Percentiles rank a stretch among this genome's conserved stretches.
Evolutionary conservation across 2,329 filamentous ascomycete species (phyloP).

Genomic region (Fusarium piperis): DNA sequence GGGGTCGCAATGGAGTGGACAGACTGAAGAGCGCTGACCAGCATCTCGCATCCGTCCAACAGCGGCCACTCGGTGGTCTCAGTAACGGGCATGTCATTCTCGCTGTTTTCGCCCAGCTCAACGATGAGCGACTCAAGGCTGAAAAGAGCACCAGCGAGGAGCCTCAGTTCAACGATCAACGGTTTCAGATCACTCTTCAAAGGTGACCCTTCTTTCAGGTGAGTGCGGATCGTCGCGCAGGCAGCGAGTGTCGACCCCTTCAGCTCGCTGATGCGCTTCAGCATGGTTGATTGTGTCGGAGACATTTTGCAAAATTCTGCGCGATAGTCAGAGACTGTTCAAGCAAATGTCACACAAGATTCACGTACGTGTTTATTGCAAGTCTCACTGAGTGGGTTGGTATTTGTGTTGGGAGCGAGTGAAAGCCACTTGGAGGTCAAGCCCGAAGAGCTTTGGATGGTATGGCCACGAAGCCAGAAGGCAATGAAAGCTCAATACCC

Average conservation of each 20-base stretch:
- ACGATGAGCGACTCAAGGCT: constrained; percentile 37
- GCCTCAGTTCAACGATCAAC: constrained; percentile 32
- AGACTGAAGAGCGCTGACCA: constrained; percentile 25
- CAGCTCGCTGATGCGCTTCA: constrained; percentile 24
- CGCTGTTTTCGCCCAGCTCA: constrained; percentile 22
- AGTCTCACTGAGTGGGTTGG: neutral
- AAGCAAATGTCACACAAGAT: neutral
- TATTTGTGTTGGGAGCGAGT: neutral
- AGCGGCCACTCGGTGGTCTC: constrained; percentile 30
- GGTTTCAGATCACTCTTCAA: constrained; percentile 24
- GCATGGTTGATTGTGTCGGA: constrained; percentile 6
- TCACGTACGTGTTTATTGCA: neutral
- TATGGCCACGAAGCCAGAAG: neutral
- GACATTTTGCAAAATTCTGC: neutral
- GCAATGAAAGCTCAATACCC: neutral
- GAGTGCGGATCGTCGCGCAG: constrained; percentile 21
- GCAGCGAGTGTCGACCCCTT: constrained; percentile 31
- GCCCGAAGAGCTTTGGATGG: neutral
- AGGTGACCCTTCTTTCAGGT: constrained; percentile 3
- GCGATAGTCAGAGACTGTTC: neutral
- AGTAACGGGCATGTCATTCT: constrained; percentile 14
- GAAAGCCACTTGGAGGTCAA: neutral
- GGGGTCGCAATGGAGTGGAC: constrained; percentile 25
- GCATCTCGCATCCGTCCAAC: constrained; percentile 33
- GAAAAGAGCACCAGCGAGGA: constrained; percentile 35